Evolutionary conservation across 2,329 filamentous ascomycete species (phyloP), one percentile per base, ranked within the genome.

Genomic region (Aspergillus vadensis): DNA sequence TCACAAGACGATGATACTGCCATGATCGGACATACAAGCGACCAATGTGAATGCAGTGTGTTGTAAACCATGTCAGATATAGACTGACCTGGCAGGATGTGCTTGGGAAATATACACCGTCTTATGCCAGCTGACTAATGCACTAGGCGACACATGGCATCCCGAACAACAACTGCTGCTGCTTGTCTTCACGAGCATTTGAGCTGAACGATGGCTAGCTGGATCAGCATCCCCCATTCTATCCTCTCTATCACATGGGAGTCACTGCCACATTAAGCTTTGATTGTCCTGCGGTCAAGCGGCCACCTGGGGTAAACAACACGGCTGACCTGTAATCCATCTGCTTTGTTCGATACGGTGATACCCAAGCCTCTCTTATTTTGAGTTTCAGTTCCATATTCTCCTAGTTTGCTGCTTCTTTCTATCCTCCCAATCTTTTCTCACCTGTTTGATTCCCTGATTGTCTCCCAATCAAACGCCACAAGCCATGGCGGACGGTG

Each of bases 401-500:
- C 41, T 47, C 39, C 15, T 32, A 15, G n/a, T 19, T 47, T 19
- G 4, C 25, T 32, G 23, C 38, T 44, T 19, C 38, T 21, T 19
- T 32, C 21, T 7, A 3, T 10, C 25, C 19, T 19, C 27, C 17
- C 36, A 21, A 47, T 6, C 32, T 17, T 21, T 19, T n/a, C 12
- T 23, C 21, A 19, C 30, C 32, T 21, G 47, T 27, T 44, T 21
- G 19, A 5, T 38, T 15, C 5, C 17, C 38, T 38, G 32, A 54
- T 54, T 58, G 23, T 25, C 14, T 21, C 5, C n/a, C 32, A 27
- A 23, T 14, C 21, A 23, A 19, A n/a, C 43, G 23, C 30, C 41
- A 48, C 41, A n/a, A 19, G 43, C 39, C 61, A 79, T 79, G 77
- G 68, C 72, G 7, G 74, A 75, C 63, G 67, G 64, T 15, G 76